Evolutionary conservation across 495 filamentous ascomycete genomes (phyloP).

Genomic region (Talaromyces wortmannii): DNA sequence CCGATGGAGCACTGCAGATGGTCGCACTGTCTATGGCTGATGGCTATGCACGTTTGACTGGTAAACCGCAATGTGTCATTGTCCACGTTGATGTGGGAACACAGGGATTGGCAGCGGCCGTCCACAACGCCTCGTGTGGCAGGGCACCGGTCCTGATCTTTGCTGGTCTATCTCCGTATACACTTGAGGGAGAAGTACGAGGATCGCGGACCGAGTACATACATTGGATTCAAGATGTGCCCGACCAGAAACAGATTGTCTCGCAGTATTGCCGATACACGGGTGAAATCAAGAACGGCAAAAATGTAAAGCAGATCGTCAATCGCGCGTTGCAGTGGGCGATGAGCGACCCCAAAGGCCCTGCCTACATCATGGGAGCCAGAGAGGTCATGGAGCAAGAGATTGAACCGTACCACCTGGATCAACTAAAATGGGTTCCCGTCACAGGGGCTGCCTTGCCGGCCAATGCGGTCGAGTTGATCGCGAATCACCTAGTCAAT

Average conservation of each 20-base stretch:
- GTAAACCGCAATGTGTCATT: slow-evolving; percentile 84
- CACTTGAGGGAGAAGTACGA: slow-evolving; percentile 82
- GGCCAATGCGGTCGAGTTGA: slow-evolving; percentile 52
- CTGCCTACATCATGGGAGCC: slow-evolving; percentile 78
- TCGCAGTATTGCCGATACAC: slow-evolving; percentile 92
- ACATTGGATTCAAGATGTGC: slow-evolving; percentile 96
- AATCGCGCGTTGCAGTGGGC: slow-evolving; percentile 87
- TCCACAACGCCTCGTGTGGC: slow-evolving; percentile 86
- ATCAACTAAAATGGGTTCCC: slow-evolving; percentile 68
- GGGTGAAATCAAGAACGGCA: slow-evolving; percentile 83
- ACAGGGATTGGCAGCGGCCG: slow-evolving; percentile 82
- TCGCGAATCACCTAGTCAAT: slow-evolving; percentile 61
- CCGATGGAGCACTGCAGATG: slow-evolving; percentile 52
- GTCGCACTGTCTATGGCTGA: slow-evolving; percentile 96
- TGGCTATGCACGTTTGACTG: slow-evolving; percentile 82
- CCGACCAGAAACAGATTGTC: slow-evolving; percentile 88
- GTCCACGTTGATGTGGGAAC: slow-evolving; percentile 97
- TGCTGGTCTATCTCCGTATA: slow-evolving; percentile 83
- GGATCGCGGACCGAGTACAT: slow-evolving; percentile 92
- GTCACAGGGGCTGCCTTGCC: slow-evolving; percentile 73
- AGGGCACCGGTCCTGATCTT: slow-evolving; percentile 87
- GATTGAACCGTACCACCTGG: slow-evolving; percentile 69
- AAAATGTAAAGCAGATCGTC: slow-evolving; percentile 94
- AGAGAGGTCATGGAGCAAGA: slow-evolving; percentile 93
- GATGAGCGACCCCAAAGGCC: slow-evolving; percentile 70